phyloP scores from a whole-genome alignment of 2,329 filamentous ascomycete species.

The Calonectria crousiana region DNA sequence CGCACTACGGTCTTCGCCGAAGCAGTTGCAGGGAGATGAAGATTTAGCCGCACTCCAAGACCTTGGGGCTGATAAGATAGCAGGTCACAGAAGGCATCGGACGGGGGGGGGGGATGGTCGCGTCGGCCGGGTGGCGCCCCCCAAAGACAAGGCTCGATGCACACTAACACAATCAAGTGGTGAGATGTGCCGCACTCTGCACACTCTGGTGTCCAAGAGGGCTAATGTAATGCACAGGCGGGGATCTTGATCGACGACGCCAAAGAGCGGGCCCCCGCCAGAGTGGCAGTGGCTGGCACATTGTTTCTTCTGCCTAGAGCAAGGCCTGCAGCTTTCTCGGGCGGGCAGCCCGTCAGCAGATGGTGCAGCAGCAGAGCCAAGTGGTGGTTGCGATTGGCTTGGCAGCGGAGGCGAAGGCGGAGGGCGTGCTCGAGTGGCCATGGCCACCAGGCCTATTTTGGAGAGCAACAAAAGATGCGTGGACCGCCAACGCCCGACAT shows the following conservation, averaged over 20 bases:
- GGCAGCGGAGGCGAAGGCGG: background rate
- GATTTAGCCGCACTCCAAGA: background rate
- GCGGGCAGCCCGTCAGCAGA: background rate
- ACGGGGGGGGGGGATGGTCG: background rate
- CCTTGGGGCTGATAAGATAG: slow-evolving; percentile 18
- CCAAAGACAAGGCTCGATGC: background rate
- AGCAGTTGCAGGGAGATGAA: slow-evolving; percentile 14
- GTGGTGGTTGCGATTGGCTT: slow-evolving; percentile 1
- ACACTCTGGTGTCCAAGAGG: background rate
- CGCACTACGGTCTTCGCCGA: slow-evolving; percentile 21
- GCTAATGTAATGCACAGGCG: slow-evolving; percentile 5
- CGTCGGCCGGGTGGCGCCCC: background rate
- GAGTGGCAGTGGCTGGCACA: background rate
- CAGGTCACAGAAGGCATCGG: background rate
- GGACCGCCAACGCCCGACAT: background rate
- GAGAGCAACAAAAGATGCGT: background rate
- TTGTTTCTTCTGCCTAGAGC: background rate
- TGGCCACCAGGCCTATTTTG: background rate
- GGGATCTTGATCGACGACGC: slow-evolving; percentile 15
- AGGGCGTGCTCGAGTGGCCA: background rate
- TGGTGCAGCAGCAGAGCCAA: background rate
- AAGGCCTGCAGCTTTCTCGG: background rate
- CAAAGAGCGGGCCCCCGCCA: background rate
- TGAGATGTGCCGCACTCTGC: background rate
- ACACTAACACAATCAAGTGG: slow-evolving; percentile 8